Base-by-base conservation (phyloP, 768 basidiomycete species). In the Pulveroboletus frians region DNA sequence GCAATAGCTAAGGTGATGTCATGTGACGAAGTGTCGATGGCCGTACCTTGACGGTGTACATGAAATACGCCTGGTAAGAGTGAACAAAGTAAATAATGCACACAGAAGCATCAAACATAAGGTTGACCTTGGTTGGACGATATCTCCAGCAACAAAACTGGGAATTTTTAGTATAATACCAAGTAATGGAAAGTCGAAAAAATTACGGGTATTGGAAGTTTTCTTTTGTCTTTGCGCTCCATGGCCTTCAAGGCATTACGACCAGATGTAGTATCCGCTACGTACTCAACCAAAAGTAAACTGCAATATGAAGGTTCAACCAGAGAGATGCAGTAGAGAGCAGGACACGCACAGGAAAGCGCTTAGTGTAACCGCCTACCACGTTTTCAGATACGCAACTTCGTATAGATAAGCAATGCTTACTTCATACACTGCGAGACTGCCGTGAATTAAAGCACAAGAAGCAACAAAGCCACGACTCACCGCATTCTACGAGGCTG, bases 81-180 rank as follows among this genome's bases (percentile, higher is more conserved):
- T 45, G 35, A 45, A 39, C 20, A 17, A 21, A 29, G 18, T 66
- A 10, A 59, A 49, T n/a, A 29, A 32, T 14, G 29, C 4, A 18
- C 11, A 7, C 15, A 37, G 46, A 38, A 54, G 15, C 34, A 27
- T 46, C 20, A 8, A 37, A 26, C 21, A 32, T 9, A 18, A 29
- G 26, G 48, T 53, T 23, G 50, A 80, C 84, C 73, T 90, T 92
- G 14, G 88, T 88, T 0, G 89, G 88, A 14, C 88, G 73, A 63
- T 85, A 92, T 59, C 85, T 74, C 81, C 81, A 88, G 61, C 75
- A 91, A 64, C 88, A 89, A 56, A 92, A 80, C 86, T 90, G 61
- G 9, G 18, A 27, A 48, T 14, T 20, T 43, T 44, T 18, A 50
- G 32, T 27, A 26, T 37, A 18, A 14, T 39, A 27, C 14, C n/a